phyloP scores from a whole-genome alignment of 257 asterid species.

The Solanum gracilifrons region DNA sequence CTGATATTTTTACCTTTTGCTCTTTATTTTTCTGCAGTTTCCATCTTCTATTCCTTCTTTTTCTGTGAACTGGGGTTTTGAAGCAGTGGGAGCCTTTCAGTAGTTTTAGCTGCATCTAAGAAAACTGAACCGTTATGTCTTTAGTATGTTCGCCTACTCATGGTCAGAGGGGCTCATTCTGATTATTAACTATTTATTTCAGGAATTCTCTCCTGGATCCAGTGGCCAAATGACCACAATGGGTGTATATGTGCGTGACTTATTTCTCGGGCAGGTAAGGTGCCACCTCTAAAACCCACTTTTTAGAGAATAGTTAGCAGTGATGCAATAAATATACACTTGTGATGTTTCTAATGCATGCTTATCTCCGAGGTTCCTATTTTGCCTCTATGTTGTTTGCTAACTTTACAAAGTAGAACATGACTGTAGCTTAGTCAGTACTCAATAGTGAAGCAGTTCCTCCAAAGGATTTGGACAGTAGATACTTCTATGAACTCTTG shows the following conservation, averaged over 20 bases:
- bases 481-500: background rate
- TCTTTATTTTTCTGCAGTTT: background rate
- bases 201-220: slow-evolving; percentile 96
- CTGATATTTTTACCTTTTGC: slow-evolving; percentile 9
- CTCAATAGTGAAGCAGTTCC: background rate
- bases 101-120: background rate
- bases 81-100: background rate
- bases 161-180: background rate
- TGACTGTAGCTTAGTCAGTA: background rate
- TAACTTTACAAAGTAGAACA: background rate
- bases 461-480: background rate
- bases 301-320: background rate
- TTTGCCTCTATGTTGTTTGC: background rate
- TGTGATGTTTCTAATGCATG: background rate
- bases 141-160: background rate
- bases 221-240: slow-evolving; percentile 82
- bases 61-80: background rate
- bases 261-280: slow-evolving; percentile 93
- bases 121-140: background rate
- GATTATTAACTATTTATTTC: slow-evolving; percentile 7
- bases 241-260: slow-evolving; percentile 89
- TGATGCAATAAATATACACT: background rate
- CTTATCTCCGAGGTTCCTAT: background rate
- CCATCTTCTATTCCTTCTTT: background rate
- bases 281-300: slow-evolving; percentile 9